A percentile compares a stretch with the other conserved stretches of the same genome.
Conservation (phyloP, 192 early-diverging fungal species). For the Coemansia sp. region DNA sequence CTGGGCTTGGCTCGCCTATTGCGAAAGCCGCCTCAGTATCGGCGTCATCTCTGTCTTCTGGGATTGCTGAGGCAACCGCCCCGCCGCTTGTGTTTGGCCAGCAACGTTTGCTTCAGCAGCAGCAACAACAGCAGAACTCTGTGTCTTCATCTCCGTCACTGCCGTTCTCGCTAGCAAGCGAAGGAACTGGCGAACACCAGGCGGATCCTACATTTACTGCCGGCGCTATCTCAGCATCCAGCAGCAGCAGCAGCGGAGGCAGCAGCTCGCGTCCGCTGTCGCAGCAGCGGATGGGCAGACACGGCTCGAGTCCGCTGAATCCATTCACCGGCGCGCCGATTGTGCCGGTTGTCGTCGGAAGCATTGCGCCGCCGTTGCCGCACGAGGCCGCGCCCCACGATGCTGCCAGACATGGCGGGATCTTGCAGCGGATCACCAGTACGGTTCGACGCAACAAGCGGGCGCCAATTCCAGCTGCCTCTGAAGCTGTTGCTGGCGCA, state of each 20-base stretch:
- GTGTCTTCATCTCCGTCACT: neutral
- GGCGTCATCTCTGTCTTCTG: neutral
- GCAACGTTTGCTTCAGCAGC: conserved; percentile 1
- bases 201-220: too few relatives aligned
- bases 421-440: conserved; percentile 38
- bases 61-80: neutral
- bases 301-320: conserved; percentile 53
- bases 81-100: neutral
- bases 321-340: conserved; percentile 22
- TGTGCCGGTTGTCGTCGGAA: conserved; percentile 15
- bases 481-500: neutral
- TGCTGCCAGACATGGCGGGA: neutral
- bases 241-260: neutral
- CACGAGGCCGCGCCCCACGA: neutral
- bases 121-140: neutral
- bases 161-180: neutral
- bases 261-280: conserved; percentile 8
- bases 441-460: conserved; percentile 27
- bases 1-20: conserved; percentile 11
- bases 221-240: neutral
- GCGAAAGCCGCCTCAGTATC: neutral
- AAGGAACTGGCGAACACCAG: too few relatives aligned
- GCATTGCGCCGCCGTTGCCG: conserved; percentile 39
- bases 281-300: conserved; percentile 48
- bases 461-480: conserved; percentile 4